Percentiles rank a stretch among this genome's conserved stretches.
Conservation (phyloP, 2,329 filamentous ascomycete species). For the Metarhizium anisopliae region DNA sequence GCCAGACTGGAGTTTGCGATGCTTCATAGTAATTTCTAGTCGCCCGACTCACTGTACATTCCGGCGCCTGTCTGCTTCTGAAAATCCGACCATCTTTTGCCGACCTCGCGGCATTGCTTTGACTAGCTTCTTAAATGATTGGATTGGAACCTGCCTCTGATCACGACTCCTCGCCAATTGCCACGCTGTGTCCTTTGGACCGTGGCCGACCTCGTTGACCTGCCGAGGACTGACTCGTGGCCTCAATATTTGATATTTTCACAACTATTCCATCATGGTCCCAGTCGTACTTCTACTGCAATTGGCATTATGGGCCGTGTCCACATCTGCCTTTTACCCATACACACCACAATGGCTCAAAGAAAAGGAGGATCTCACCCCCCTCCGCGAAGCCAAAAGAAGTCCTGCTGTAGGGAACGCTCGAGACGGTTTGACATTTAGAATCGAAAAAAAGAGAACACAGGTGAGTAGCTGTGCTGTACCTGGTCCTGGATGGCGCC, state of each 20-base stretch:
- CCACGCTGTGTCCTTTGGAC: not conserved
- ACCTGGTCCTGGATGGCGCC: not conserved
- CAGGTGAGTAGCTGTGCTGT: conserved; percentile 2
- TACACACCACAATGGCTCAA: conserved; percentile 30
- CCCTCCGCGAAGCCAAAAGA: conserved; percentile 14
- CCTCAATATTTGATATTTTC: conserved; percentile 1
- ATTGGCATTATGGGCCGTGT: conserved; percentile 38
- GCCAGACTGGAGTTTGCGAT: not conserved
- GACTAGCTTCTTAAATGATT: not conserved
- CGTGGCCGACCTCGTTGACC: not conserved
- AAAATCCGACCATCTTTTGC: not conserved
- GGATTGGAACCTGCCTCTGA: conserved; percentile 2
- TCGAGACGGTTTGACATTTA: conserved; percentile 26
- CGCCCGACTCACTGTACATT: conserved; percentile 1
- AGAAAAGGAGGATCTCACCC: conserved; percentile 16
- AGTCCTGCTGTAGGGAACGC: conserved; percentile 9
- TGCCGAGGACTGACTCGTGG: not conserved
- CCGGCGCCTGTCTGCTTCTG: not conserved
- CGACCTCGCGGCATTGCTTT: not conserved
- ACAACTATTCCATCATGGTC: conserved; percentile 28
- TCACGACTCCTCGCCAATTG: not conserved
- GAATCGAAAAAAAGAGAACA: conserved; percentile 28
- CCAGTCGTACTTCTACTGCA: conserved; percentile 28
- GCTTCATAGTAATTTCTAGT: conserved; percentile 10
- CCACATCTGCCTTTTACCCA: conserved; percentile 38